Evolutionary conservation across 2,329 filamentous ascomycete genomes (phyloP).

Genomic region (Cryphonectria carpinicola): DNA sequence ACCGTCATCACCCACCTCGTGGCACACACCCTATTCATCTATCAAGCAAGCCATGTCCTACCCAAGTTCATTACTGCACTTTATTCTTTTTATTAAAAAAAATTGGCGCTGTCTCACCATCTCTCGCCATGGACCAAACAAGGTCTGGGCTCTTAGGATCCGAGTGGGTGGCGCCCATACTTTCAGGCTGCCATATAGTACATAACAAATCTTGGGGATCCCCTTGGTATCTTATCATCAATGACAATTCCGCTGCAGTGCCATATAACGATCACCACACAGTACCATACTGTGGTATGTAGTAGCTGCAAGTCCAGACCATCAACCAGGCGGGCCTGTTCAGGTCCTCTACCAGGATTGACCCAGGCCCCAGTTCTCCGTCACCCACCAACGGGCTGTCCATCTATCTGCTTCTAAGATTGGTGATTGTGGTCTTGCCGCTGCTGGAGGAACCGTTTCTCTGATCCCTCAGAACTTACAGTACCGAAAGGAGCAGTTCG

Average conservation of each 20-base stretch:
- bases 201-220: not conserved
- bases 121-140: not conserved
- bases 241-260: not conserved
- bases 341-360: conserved; percentile 6
- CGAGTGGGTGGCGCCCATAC: not conserved
- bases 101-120: not conserved
- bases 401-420: not conserved
- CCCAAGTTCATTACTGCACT: not conserved
- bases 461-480: not conserved
- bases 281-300: not conserved
- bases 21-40: not conserved
- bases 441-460: not conserved
- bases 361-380: not conserved
- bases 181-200: not conserved
- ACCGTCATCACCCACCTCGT: not conserved
- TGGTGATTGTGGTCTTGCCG: not conserved
- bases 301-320: not conserved
- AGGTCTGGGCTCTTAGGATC: not conserved
- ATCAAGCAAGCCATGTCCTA: not conserved
- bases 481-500: not conserved
- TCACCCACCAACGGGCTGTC: not conserved
- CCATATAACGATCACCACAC: not conserved
- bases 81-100: not conserved
- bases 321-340: not conserved
- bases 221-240: not conserved